Evolutionary conservation across 2,329 filamentous ascomycete genomes (phyloP), one percentile per base, ranked within the genome.

Genomic region (Sodiomyces alkalinus): DNA sequence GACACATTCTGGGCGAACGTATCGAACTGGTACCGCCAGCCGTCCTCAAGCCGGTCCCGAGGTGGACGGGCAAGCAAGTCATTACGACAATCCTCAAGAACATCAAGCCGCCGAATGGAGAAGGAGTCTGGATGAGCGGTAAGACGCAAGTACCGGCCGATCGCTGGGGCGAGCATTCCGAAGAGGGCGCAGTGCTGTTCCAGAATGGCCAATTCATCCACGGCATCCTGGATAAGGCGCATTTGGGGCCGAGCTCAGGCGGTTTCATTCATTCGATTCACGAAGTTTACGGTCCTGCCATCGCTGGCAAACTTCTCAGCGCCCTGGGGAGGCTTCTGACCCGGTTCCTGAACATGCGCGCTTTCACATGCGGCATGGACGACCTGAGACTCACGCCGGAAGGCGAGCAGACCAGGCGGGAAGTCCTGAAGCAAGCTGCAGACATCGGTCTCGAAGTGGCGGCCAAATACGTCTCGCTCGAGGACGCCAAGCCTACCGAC

Each of bases 61-160:
- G 85, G 30, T 98, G 90, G 90, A 96, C 86, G 2, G 90, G 90
- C 38, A 98, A 98, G 56, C 90, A 98, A 48, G 66, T 98, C 26
- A 80, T 98, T 36, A 87, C 82, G 4, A 93, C 85, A 1, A 79
- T 98, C 6, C 56, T 98, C 31, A 85, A 83, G 52, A 98, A 98
- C 46, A 86, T 96, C 41, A 79, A 73, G 37, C 90, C 90, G 1
- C 53, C 64, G 8, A 72, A 76, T 37, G 80, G 79, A 41, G 73
- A 77, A 32, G 78, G 81, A 17, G 59, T 96, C 18, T 86, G 74
- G 42, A 72, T 96, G 54, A 71, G 66, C 7, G 80, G 82, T 28
- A 81, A 80, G 44, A 80, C 80, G 2, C 77, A 80, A 27, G 80
- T 90, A 10, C 72, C 77, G 17, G 68, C 67, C n/a, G 74, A 77